Conservation (phyloP, 257 asterid genomes). For the Cordia subcordata region DNA sequence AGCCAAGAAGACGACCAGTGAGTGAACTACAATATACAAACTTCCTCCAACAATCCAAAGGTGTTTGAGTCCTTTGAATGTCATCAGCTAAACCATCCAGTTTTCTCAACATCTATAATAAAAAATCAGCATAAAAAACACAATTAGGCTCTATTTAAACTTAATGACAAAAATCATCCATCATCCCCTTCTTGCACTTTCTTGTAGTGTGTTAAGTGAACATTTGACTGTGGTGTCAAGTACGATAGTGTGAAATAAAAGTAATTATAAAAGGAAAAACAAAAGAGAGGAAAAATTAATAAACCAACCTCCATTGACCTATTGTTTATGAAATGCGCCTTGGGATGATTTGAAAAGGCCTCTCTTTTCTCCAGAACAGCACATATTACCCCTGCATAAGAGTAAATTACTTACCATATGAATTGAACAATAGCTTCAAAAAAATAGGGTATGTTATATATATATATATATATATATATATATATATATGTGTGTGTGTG, state of each 20-base stretch:
- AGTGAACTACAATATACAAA: conserved; percentile 81
- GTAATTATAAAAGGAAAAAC: no score
- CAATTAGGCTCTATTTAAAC: conserved; percentile 13
- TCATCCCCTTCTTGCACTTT: no score
- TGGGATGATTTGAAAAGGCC: conserved; percentile 73
- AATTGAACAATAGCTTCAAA: no score
- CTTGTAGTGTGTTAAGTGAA: no score
- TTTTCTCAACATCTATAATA: conserved; percentile 65
- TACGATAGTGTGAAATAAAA: no score
- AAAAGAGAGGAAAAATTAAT: no score
- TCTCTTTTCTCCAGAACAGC: conserved; percentile 69
- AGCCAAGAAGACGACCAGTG: conserved; percentile 73
- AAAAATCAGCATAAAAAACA: conserved; percentile 32
- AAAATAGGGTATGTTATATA: no score
- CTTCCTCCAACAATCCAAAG: conserved; percentile 90
- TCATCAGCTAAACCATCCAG: conserved; percentile 75
- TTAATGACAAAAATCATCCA: no score
- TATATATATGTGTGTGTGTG: no score
- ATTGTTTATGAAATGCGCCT: conserved; percentile 88
- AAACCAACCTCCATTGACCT: conserved; percentile 86
- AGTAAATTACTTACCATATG: no score
- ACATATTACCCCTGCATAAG: conserved; percentile 57
- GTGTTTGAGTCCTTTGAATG: conserved; percentile 72
- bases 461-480: no score
- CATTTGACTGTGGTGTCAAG: no score